phyloP scores from a whole-genome alignment of 75 land plant species.

The Cunninghamia lanceolata region DNA sequence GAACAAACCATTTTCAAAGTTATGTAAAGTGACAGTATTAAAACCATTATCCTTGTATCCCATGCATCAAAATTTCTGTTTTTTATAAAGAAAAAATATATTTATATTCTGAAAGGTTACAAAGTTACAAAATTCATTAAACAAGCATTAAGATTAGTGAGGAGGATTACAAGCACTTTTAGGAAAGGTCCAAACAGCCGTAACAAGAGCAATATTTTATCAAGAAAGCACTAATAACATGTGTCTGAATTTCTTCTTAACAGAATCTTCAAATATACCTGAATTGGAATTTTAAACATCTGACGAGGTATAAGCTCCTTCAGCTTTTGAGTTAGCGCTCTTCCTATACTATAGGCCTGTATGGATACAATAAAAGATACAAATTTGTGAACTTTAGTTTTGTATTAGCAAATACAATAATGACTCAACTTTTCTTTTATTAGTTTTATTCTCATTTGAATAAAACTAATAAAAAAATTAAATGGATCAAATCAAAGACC shows the following conservation, averaged over 20 bases:
- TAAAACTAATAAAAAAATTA: no score
- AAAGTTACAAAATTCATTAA: no score
- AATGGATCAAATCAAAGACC: no score
- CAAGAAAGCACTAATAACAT: background rate
- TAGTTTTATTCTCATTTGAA: background rate
- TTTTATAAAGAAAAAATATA: no score
- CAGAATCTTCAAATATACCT: conserved; percentile 36
- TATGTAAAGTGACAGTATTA: background rate
- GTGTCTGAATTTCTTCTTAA: background rate
- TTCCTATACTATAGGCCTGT: conserved; percentile 85
- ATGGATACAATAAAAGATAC: background rate
- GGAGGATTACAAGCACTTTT: no score
- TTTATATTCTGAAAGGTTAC: no score
- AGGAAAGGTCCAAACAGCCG: no score
- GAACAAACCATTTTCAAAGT: background rate
- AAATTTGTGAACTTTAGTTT: background rate
- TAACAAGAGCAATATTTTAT: no score
- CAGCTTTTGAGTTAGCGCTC: conserved; percentile 89
- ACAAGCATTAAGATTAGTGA: no score
- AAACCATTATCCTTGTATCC: background rate
- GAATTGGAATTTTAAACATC: conserved; percentile 95
- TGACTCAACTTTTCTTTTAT: no score
- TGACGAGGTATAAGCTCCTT: conserved; percentile 97
- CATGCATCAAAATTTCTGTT: background rate
- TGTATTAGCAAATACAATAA: background rate